Evolutionary conservation across 208 protist species (phyloP), one percentile per base, ranked within the genome.

Genomic region (Leishmania tarentolae): DNA sequence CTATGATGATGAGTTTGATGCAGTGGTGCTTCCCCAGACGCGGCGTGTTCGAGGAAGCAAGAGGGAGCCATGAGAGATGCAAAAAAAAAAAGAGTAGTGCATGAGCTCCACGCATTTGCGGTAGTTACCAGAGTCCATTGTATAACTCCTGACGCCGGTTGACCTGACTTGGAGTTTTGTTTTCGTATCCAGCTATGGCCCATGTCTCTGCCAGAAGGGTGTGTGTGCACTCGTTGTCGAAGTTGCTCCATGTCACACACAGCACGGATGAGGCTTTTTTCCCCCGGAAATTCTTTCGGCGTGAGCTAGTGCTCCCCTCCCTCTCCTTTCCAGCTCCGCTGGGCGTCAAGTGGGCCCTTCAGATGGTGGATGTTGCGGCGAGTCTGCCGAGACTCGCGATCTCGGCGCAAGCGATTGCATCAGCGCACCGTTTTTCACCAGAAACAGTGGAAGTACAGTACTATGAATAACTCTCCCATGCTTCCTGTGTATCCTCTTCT

Each of bases 1-100:
- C 84, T 94, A 88, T 65, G 85, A 93, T 69, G 87, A 94, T 57
- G 92, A 93, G 40, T 95, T 85, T 70, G 92, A 94, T 61, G 90
- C 85, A 31, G 89, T 95, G 37, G 66, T 82, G 40, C 86, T 95
- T 28, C 87, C 78, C 0, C 57, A 74, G 11, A 73, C 68, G 71
- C 71, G 71, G 15, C 71, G 47, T 13, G 15, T 28, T 17, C 82
- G 72, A 17, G 6, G 7, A 9, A 19, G 4, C 3, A 63, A 61
- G 37, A 66, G 24, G 47, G 13, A 50, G 46, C n/a, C 19, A 17
- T 76, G 44, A 53, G 35, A n/a, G 28, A 46, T 15, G 5, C 8
- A 15, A n/a, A 0, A 7, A 42, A 28, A 42, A n/a, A 21, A 21
- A 0, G 31, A n/a, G 24, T 61, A 2, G 8, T 61, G 11, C 13